Evolutionary conservation across 768 basidiomycete species (phyloP).

Genomic region (Chlorophyllum brunneum): DNA sequence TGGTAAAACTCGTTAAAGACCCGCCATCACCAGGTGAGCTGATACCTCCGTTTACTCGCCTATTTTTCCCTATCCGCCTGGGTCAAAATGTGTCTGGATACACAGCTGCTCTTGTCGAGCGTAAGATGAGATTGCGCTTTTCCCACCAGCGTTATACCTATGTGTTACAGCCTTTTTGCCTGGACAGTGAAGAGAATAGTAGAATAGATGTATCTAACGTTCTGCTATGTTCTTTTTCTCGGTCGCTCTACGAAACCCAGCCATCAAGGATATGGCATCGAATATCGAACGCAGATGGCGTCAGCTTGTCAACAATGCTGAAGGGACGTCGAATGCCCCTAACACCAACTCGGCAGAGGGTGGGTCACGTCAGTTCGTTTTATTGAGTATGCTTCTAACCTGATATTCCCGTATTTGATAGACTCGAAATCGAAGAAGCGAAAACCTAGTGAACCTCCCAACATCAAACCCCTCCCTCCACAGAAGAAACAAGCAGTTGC

Average conservation of each 20-base stretch:
- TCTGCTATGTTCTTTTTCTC: constrained; percentile 37
- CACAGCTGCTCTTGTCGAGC: constrained; percentile 11
- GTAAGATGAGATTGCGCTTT: constrained; percentile 13
- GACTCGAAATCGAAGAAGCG: constrained; percentile 71
- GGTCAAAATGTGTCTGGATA: constrained; percentile 10
- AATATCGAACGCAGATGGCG: constrained; percentile 87
- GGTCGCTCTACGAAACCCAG: constrained; percentile 41
- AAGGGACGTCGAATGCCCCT: constrained; percentile 34
- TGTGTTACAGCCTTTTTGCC: constrained; percentile 14
- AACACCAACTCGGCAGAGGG: constrained; percentile 59
- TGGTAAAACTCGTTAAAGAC: constrained; percentile 74
- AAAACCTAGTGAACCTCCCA: constrained; percentile 53
- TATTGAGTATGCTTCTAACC: constrained; percentile 13
- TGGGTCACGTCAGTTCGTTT: constrained; percentile 58
- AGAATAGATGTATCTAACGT: constrained; percentile 69
- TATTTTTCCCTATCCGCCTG: constrained; percentile 1
- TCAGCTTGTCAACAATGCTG: constrained; percentile 44
- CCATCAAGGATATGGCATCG: constrained; percentile 91
- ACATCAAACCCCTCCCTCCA: constrained; percentile 49
- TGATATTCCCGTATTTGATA: constrained; percentile 24
- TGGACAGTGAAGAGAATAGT: constrained; percentile 34
- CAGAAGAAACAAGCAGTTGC: constrained; percentile 64
- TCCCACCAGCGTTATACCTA: constrained; percentile 18
- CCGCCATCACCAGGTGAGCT: constrained; percentile 78
- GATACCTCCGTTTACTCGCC: constrained; percentile 15